phyloP scores from a whole-genome alignment of 2,329 filamentous ascomycete genomes.

The Aspergillus sp. region DNA sequence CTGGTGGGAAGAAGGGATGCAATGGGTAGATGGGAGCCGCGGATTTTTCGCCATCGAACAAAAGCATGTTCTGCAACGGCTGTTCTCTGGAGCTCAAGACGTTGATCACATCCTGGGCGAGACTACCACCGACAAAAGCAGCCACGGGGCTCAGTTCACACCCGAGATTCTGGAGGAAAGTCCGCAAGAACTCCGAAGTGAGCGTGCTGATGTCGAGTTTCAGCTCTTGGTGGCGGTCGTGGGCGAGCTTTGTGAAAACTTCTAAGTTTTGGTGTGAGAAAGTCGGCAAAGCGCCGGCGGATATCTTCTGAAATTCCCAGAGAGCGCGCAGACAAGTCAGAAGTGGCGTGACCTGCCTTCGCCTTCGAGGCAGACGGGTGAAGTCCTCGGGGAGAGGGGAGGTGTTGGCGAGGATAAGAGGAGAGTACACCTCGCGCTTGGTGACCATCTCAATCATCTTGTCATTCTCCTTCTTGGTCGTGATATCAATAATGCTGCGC shows the following conservation, averaged over 20 bases:
- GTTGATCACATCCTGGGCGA: constrained; percentile 97
- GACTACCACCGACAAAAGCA: constrained; percentile 81
- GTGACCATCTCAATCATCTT: constrained; percentile 81
- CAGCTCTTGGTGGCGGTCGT: constrained; percentile 70
- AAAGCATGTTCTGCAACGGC: constrained; percentile 88
- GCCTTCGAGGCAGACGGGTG: constrained; percentile 63
- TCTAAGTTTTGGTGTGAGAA: constrained; percentile 62
- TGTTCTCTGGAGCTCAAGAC: constrained; percentile 87
- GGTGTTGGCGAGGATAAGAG: constrained; percentile 78
- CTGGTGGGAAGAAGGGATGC: constrained; percentile 58
- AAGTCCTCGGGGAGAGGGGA: constrained; percentile 69
- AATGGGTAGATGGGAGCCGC: constrained; percentile 76
- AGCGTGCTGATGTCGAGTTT: constrained; percentile 65
- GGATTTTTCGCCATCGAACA: constrained; percentile 83
- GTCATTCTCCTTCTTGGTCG: constrained; percentile 64
- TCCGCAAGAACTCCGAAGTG: constrained; percentile 67
- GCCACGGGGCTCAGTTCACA: constrained; percentile 81
- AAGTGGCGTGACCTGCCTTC: constrained; percentile 71
- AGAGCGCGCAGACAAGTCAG: constrained; percentile 83
- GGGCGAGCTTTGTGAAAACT: constrained; percentile 72
- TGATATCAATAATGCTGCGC: constrained; percentile 66
- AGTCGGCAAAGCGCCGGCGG: constrained; percentile 51
- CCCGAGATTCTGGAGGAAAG: constrained; percentile 81
- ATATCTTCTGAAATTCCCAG: constrained; percentile 73
- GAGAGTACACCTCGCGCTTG: constrained; percentile 86